These are phyloP conservation scores for Circinella umbellata DNA, from an alignment of 371 early-diverging fungal genomes.

Conservation along the genomic window DNA sequence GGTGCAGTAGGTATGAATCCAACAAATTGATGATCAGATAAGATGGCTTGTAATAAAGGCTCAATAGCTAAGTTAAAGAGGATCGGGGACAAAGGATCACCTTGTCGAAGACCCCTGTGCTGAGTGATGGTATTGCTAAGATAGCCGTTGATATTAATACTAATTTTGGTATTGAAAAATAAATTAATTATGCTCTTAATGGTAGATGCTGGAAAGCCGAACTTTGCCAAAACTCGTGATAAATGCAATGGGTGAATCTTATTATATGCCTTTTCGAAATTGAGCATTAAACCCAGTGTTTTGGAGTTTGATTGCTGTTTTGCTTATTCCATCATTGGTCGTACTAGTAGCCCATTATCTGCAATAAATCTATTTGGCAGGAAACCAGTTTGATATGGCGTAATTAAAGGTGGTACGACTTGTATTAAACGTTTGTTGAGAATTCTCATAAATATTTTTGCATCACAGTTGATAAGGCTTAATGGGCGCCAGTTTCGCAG, in stretches of 20 bases:
- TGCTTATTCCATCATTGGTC: background rate
- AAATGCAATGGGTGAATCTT: constrained; percentile 21
- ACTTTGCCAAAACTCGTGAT: background rate
- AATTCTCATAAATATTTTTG: constrained; percentile 21
- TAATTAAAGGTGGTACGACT: too few species aligned
- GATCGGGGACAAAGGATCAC: constrained; percentile 29
- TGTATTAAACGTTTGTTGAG: background rate
- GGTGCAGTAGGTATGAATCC: too few species aligned
- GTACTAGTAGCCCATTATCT: constrained; percentile 15
- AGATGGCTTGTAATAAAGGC: constrained; percentile 26
- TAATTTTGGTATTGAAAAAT: constrained; percentile 21
- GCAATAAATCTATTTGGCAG: constrained; percentile 12
- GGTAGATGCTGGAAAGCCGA: constrained; percentile 7
- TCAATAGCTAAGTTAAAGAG: constrained; percentile 40
- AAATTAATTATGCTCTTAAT: constrained; percentile 4
- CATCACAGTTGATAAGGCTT: constrained; percentile 22
- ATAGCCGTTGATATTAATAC: constrained; percentile 26
- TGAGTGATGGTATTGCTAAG: constrained; percentile 17
- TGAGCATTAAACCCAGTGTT: background rate
- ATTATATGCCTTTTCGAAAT: constrained; percentile 24
- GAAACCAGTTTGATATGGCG: constrained; percentile 24
- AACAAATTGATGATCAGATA: background rate
- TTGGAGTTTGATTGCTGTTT: background rate
- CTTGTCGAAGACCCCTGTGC: constrained; percentile 29
- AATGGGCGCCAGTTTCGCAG: constrained; percentile 39